Conservation (phyloP, 2,329 filamentous ascomycete genomes). For the Venturia aucupariae region DNA sequence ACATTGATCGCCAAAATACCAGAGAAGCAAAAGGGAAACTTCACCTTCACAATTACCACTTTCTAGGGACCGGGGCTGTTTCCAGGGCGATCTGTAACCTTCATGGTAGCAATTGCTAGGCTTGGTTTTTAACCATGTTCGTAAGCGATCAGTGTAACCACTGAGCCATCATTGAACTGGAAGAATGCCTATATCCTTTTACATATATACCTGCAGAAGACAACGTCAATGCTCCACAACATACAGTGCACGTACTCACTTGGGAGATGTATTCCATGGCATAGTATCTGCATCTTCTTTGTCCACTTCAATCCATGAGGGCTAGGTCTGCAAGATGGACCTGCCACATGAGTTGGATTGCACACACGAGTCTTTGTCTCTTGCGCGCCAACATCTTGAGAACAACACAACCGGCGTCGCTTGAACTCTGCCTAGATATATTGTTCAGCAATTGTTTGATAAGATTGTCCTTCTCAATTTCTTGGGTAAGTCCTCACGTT, state of each 20-base stretch:
- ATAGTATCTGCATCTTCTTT: not conserved
- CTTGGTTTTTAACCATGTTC: too few species aligned
- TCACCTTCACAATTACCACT: too few species aligned
- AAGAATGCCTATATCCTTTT: too few species aligned
- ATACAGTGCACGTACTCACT: not conserved
- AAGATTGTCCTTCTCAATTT: not conserved
- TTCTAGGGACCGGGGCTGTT: too few species aligned
- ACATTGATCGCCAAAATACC: too few species aligned
- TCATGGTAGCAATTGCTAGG: too few species aligned
- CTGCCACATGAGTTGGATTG: not conserved
- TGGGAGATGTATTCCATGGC: not conserved
- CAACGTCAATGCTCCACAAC: not conserved
- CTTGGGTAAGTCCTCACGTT: not conserved
- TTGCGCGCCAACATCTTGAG: not conserved
- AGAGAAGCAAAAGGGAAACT: too few species aligned
- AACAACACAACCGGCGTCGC: not conserved
- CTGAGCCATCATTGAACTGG: too few species aligned
- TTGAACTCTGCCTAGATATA: not conserved
- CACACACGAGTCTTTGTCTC: not conserved
- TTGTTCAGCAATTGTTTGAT: not conserved
- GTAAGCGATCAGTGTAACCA: too few species aligned
- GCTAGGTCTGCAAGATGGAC: not conserved
- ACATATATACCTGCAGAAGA: not conserved
- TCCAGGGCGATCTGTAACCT: too few species aligned
- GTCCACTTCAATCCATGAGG: not conserved